Conservation (phyloP, 345 rosid genomes). For the Cardamine occulta region DNA sequence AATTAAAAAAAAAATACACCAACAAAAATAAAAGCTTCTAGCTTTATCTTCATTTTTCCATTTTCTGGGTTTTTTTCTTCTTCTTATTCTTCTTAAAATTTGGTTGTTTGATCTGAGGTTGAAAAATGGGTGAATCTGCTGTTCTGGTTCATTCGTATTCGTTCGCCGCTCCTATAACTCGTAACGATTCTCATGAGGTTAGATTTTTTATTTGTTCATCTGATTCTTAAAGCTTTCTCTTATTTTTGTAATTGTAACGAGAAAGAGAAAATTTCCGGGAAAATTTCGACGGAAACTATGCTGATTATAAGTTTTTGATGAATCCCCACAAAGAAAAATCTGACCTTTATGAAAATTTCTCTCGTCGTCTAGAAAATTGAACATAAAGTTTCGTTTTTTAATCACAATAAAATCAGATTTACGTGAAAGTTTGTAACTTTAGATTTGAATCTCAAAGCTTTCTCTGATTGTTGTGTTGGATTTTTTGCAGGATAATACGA, state of each 20-base stretch:
- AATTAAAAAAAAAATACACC: not conserved
- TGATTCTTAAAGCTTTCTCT: not conserved
- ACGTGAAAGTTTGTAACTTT: conserved; percentile 3
- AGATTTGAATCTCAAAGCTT: conserved; percentile 6
- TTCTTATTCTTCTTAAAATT: conserved; percentile 7
- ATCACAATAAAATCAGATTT: conserved; percentile 27
- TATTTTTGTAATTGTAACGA: not conserved
- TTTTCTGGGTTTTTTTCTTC: conserved; percentile 10
- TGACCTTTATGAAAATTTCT: not conserved
- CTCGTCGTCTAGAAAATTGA: not conserved
- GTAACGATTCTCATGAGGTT: conserved; percentile 74
- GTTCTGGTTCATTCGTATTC: conserved; percentile 85
- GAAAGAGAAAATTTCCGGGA: not conserved
- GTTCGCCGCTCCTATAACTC: conserved; percentile 54
- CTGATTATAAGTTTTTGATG: not conserved
- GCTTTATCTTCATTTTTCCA: not conserved
- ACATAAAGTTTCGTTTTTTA: not conserved
- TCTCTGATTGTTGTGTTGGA: not conserved
- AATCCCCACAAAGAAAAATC: not conserved
- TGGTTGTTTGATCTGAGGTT: conserved; percentile 26
- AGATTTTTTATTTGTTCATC: conserved; percentile 9
- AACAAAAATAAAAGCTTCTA: not conserved
- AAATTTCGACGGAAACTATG: not conserved
- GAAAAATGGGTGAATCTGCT: conserved; percentile 76
- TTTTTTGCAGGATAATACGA: conserved; percentile 65